phyloP scores from a whole-genome alignment of 768 basidiomycete genomes.

The Lanmaoa rubissima region DNA sequence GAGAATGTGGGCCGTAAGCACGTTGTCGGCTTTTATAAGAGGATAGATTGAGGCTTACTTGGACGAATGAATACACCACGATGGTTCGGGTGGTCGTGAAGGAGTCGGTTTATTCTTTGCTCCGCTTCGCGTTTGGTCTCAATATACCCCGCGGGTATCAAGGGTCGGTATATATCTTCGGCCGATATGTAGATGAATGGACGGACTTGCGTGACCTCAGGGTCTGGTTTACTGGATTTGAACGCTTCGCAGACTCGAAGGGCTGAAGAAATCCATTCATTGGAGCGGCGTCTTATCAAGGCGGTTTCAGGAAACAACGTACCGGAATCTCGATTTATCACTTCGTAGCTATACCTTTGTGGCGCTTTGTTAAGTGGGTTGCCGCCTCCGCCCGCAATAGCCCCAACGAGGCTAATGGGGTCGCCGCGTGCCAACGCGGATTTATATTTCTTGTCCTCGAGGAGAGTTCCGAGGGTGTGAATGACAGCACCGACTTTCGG shows the following conservation, averaged over 20 bases:
- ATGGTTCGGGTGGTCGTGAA: constrained; percentile 43
- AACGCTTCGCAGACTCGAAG: constrained; percentile 78
- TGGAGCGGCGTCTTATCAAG: neutral
- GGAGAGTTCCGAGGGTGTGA: constrained; percentile 88
- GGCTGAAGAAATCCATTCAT: constrained; percentile 40
- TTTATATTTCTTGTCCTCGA: constrained; percentile 85
- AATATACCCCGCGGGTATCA: constrained; percentile 85
- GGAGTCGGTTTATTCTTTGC: constrained; percentile 54
- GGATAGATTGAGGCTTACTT: constrained; percentile 51
- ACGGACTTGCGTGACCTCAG: constrained; percentile 35
- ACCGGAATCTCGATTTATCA: constrained; percentile 90
- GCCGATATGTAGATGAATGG: constrained; percentile 96
- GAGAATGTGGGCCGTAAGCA: constrained; percentile 9
- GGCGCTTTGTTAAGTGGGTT: constrained; percentile 61
- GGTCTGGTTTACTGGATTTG: constrained; percentile 43
- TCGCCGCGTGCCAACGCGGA: constrained; percentile 59
- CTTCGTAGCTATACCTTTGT: constrained; percentile 60
- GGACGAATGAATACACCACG: constrained; percentile 85
- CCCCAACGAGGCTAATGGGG: constrained; percentile 48
- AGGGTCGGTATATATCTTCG: constrained; percentile 78
- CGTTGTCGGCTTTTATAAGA: constrained; percentile 10
- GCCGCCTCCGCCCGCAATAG: constrained; percentile 41
- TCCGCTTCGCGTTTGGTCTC: constrained; percentile 95
- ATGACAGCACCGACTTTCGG: constrained; percentile 74
- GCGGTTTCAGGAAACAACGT: constrained; percentile 29